Base-by-base conservation (phyloP, 2,329 filamentous ascomycete genomes). In the Cryphonectria radicalis region DNA sequence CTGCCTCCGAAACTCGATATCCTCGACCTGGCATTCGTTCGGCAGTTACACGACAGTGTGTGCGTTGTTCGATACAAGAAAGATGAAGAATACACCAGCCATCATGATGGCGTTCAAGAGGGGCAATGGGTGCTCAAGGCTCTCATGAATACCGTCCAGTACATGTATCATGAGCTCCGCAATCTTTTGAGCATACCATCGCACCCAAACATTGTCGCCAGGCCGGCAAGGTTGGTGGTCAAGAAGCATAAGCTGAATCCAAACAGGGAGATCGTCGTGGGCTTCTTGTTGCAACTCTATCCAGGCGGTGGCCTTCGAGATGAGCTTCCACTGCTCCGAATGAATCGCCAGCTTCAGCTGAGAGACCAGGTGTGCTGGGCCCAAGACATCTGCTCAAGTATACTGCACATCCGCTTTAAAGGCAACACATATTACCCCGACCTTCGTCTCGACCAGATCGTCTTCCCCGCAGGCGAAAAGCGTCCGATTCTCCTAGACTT, bases 91-190 rank as follows among this genome's bases (percentile, higher is more conserved):
- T 22, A 14, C 13, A 17, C 43, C 22, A 19, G n/a, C 40, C 17
- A 22, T n/a, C 42, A 25, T 2, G 37, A 59, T 8, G 43, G 55
- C 1, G 28, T 65, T 3, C 22, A 11, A 63, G 80, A 78, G 8
- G 75, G 79, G 64, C 77, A 81, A 2, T 86, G 84, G 81, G 85
- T 89, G 70, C 84, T 91, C 78, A 91, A 91, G 76, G 86, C 87
- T 3, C 77, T 90, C 59, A 86, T 85, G 2, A 87, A 86, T 78
- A 85, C 84, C 73, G 83, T 86, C 72, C 89, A 89, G 75, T 90
- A 87, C 75, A 80, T 91, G 53, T 90, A 90, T 76, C 87, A 90
- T 74, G 89, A 91, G 77, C 81, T 91, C 25, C 85, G 85, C 68
- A 83, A 85, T 35, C 83, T 91, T 2, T 84, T 90, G 68, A 82